Base-by-base conservation (phyloP, 495 filamentous ascomycete genomes). In the Penicillium nucicola region DNA sequence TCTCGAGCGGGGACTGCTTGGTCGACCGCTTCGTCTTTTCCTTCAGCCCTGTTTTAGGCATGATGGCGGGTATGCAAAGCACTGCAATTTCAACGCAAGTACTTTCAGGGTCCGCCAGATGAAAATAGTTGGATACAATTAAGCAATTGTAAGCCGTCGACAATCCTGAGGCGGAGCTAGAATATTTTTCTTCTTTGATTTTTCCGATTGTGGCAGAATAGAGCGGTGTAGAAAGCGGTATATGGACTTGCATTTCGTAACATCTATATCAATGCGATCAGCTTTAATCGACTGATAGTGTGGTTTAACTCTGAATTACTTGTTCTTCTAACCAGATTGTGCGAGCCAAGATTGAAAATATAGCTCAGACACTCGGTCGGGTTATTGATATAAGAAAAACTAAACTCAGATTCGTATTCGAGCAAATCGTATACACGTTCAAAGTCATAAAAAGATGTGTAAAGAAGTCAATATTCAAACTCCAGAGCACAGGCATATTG, bases 31-130 rank as follows among this genome's bases (percentile, higher is more conserved):
- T 65, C 42, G 62, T 53, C 53, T 76, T 74, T 48, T 60, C 46
- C 45, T 76, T 76, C 14, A 65, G 43, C 23, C 32, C 57, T 17
- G 58, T 30, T 43, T 61, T 59, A 17, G 65, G 56, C 71, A 75
- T 75, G 50, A 33, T 66, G 41, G 17, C 13, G 8, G 35, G 15
- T 39, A 31, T 41, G 25, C 17, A 14, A 11, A 8, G 11, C 28
- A 37, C 23, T 17, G 35, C 14, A 20, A 40, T 12, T 39, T 18
- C 15, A 48, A 30, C 8, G 32, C 9, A 13, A 3, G 8, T 30
- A 10, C 30, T 40, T 42, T 13, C 41, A 45, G 20, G 12, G 13
- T 43, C 18, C 39, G 28, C 40, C 41, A 22, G 25, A 15, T 28
- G 4, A 42, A 20, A 18, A 44, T 36, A 23, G 30, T 28, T 13